Conservation (phyloP, 805 yeast species). For the Wickerhamiella azymoides region DNA sequence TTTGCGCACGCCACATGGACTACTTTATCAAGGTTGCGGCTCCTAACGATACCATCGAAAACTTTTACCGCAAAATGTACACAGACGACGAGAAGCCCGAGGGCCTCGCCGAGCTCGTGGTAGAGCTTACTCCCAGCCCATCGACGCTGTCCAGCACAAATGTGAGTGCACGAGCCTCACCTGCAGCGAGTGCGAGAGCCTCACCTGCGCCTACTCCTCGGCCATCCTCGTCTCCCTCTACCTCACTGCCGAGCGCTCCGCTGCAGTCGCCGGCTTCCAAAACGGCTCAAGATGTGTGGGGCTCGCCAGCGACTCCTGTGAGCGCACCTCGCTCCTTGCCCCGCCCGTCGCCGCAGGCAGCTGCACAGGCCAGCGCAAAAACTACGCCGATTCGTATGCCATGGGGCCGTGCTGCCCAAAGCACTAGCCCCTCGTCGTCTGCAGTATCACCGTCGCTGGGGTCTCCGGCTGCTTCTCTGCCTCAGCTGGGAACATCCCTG, state of each 20-base stretch:
- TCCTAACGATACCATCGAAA: slow-evolving; percentile 7
- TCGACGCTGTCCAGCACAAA: neutral
- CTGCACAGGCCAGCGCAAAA: neutral
- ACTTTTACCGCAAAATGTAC: neutral
- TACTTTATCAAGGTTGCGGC: slow-evolving; percentile 5
- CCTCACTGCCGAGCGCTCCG: too few relatives aligned
- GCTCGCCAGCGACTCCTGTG: neutral
- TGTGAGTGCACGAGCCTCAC: neutral
- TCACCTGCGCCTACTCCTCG: neutral
- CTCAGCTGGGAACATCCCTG: neutral
- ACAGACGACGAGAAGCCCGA: neutral
- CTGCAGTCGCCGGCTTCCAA: too few relatives aligned
- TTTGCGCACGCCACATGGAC: slow-evolving; percentile 10
- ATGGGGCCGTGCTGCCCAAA: neutral
- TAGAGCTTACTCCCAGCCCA: neutral
- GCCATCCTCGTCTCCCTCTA: too few relatives aligned
- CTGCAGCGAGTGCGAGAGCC: neutral
- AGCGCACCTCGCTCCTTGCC: neutral
- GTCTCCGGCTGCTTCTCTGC: neutral
- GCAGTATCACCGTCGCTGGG: neutral
- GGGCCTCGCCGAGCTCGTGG: neutral
- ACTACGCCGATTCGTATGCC: neutral
- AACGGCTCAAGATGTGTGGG: too few relatives aligned
- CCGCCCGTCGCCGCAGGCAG: neutral
- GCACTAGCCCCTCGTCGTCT: neutral